Conservation (phyloP, 768 basidiomycete genomes). For the Hebeloma cylindrosporum region DNA sequence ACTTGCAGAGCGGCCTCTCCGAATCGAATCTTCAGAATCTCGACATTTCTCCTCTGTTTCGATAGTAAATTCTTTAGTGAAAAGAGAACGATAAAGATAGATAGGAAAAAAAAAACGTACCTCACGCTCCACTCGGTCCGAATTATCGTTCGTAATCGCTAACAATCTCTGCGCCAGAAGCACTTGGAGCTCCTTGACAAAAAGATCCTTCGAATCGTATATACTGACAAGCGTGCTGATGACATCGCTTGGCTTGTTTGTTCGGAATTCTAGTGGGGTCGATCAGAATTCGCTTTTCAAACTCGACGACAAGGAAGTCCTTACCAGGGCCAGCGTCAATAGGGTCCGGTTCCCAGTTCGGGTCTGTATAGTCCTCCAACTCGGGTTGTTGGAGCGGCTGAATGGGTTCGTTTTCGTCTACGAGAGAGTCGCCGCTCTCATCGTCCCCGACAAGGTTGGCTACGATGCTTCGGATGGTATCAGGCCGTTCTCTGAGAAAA, state of each 20-base stretch:
- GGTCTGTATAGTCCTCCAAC: constrained; percentile 86
- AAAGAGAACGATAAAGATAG: too few species aligned
- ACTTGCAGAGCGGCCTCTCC: constrained; percentile 91
- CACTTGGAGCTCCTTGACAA: constrained; percentile 93
- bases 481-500: constrained; percentile 69
- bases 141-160: constrained; percentile 74
- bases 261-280: constrained; percentile 92
- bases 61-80: too few species aligned
- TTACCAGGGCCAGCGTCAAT: constrained; percentile 93
- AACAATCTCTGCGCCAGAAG: constrained; percentile 86
- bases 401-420: constrained; percentile 82
- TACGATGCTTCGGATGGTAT: constrained; percentile 94
- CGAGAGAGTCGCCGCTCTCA: constrained; percentile 74
- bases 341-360: constrained; percentile 95
- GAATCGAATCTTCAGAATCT: constrained; percentile 93
- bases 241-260: constrained; percentile 89
- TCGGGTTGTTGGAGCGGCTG: constrained; percentile 73
- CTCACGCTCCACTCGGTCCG: constrained; percentile 75
- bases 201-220: constrained; percentile 95
- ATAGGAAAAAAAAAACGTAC: constrained; percentile 27
- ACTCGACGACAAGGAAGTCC: too few species aligned
- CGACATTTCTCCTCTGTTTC: constrained; percentile 86
- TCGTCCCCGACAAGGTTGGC: constrained; percentile 86
- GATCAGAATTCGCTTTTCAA: background rate
- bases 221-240: constrained; percentile 97